These are phyloP conservation scores for Gremmenia infestans DNA, from an alignment of 2,329 filamentous ascomycete species.

Conservation along the genomic window DNA sequence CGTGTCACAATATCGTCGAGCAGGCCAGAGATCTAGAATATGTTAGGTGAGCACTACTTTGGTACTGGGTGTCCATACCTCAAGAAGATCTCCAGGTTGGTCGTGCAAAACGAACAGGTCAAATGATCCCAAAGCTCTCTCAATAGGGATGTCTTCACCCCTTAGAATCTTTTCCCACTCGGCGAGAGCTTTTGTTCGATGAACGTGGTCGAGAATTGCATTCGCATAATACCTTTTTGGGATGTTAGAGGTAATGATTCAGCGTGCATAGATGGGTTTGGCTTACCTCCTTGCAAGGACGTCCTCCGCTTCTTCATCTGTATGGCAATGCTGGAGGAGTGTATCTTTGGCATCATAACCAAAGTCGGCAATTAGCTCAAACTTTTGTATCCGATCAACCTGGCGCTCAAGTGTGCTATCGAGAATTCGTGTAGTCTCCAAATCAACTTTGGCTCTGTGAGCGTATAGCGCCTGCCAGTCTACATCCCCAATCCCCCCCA, in stretches of 20 bases:
- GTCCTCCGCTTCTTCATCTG: conserved; percentile 56
- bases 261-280: not conserved
- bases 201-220: conserved; percentile 70
- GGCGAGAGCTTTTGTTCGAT: conserved; percentile 72
- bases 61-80: conserved; percentile 39
- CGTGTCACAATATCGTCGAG: conserved; percentile 58
- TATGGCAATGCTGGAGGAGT: conserved; percentile 61
- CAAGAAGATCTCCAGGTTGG: conserved; percentile 65
- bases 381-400: conserved; percentile 61
- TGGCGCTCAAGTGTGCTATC: conserved; percentile 67
- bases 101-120: conserved; percentile 84
- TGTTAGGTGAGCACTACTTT: conserved; percentile 7
- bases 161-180: conserved; percentile 61
- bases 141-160: conserved; percentile 54
- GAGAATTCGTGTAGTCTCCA: conserved; percentile 48
- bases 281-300: conserved; percentile 65
- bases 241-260: conserved; percentile 11
- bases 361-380: conserved; percentile 63
- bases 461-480: conserved; percentile 72
- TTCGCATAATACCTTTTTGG: conserved; percentile 66
- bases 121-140: conserved; percentile 73
- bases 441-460: conserved; percentile 49
- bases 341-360: conserved; percentile 90
- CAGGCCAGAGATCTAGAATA: conserved; percentile 50
- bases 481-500: conserved; percentile 47